phyloP scores from a whole-genome alignment of 1,284 basidiomycete species.

The Ceratobasidium papillatum region DNA sequence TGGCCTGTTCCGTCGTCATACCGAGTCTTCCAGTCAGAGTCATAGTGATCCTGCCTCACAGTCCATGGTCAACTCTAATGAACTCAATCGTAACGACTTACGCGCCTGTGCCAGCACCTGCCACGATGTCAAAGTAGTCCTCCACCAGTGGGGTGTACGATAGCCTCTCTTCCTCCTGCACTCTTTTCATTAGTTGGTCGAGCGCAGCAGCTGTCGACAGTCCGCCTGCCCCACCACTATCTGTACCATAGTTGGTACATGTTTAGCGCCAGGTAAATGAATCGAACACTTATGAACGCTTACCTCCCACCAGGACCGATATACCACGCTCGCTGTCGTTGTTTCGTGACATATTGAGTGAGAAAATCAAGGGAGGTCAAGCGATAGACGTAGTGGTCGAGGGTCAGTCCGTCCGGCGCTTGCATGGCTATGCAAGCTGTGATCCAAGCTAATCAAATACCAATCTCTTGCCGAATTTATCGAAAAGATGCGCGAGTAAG shows the following conservation, averaged over 20 bases:
- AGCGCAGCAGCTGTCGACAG: background rate
- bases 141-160: background rate
- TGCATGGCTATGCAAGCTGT: no score
- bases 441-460: no score
- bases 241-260: background rate
- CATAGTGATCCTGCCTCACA: slow-evolving; percentile 48
- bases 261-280: background rate
- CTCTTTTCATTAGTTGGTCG: background rate
- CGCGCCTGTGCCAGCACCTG: background rate
- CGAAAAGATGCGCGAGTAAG: no score
- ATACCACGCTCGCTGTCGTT: background rate
- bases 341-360: no score
- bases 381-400: no score
- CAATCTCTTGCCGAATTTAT: no score
- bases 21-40: slow-evolving; percentile 40
- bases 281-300: background rate
- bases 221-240: slow-evolving; percentile 35
- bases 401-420: no score
- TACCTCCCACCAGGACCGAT: background rate
- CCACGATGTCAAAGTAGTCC: slow-evolving; percentile 7
- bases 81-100: background rate
- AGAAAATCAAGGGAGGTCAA: no score
- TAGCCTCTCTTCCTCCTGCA: background rate
- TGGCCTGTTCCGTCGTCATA: background rate
- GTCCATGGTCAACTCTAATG: background rate